Conservation (phyloP, 2,329 filamentous ascomycete species). For the Exutisphaerella laricina region DNA sequence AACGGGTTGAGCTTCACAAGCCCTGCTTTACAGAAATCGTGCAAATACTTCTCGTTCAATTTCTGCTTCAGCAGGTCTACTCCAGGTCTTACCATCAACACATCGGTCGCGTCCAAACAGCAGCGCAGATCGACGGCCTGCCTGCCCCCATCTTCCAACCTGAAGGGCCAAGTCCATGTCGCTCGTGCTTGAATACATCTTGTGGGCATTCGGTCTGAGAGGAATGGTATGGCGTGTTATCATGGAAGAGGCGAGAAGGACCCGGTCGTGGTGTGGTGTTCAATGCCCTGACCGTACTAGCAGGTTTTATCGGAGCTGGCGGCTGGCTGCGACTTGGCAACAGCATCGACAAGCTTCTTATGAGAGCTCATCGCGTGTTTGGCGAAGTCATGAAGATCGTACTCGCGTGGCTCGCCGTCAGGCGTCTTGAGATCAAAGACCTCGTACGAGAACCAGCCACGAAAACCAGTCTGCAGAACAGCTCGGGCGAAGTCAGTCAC, state of each 20-base stretch:
- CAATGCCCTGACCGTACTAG: background rate
- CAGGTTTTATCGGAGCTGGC: background rate
- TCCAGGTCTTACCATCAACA: constrained; percentile 1
- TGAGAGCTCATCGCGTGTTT: constrained; percentile 30
- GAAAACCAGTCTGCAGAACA: constrained; percentile 62
- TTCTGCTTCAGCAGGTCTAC: background rate
- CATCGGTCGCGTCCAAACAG: background rate
- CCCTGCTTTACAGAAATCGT: constrained; percentile 2
- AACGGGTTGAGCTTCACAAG: background rate
- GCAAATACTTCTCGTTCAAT: background rate
- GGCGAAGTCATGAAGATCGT: constrained; percentile 41
- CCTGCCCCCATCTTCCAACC: background rate
- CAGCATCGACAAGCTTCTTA: constrained; percentile 36
- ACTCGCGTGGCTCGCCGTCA: constrained; percentile 49
- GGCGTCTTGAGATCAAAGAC: constrained; percentile 58
- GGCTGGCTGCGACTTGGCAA: constrained; percentile 2
- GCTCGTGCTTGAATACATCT: constrained; percentile 5
- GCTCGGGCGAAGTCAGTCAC: constrained; percentile 59
- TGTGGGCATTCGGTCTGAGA: background rate
- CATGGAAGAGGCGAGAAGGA: background rate
- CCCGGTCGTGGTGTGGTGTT: background rate
- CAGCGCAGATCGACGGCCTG: background rate
- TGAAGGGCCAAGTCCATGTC: constrained; percentile 4
- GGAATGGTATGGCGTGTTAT: background rate
- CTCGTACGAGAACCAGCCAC: constrained; percentile 63